Conservation (phyloP, 805 yeast genomes). For the Kodamaea jinghongensis region DNA sequence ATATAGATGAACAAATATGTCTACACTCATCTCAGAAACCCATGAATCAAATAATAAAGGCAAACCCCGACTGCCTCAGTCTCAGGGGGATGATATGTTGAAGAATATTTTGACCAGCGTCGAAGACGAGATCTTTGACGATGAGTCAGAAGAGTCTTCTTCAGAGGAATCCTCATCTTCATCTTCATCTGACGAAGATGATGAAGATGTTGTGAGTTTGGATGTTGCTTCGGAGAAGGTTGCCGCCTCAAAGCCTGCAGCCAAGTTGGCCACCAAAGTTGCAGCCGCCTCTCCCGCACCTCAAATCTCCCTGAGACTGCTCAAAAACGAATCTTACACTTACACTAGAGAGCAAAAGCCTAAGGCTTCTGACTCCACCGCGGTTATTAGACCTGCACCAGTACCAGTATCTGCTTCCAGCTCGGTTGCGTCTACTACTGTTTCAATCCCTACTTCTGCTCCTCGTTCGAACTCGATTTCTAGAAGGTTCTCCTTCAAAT, state of each 20-base stretch:
- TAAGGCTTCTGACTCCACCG: neutral
- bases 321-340: slow-evolving; percentile 3
- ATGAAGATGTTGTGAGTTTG: neutral
- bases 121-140: slow-evolving; percentile 6
- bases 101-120: slow-evolving; percentile 12
- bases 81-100: slow-evolving; percentile 17
- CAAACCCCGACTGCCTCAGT: slow-evolving; percentile 20
- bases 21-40: slow-evolving; percentile 13
- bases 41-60: slow-evolving; percentile 16
- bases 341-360: neutral
- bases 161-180: neutral
- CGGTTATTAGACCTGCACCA: slow-evolving; percentile 6
- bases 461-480: slow-evolving; percentile 6
- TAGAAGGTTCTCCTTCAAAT: slow-evolving; percentile 4
- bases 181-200: slow-evolving; percentile 1
- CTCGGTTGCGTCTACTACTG: neutral
- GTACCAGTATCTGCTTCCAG: slow-evolving; percentile 2
- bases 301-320: slow-evolving; percentile 9
- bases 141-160: slow-evolving; percentile 8
- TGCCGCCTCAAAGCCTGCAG: slow-evolving; percentile 8
- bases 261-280: slow-evolving; percentile 10
- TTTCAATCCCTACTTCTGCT: neutral
- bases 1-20: slow-evolving; percentile 7
- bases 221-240: slow-evolving; percentile 7
- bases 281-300: slow-evolving; percentile 5